Evolutionary conservation across 2,329 filamentous ascomycete genomes (phyloP).

Genomic region (Exophiala aquamarina): DNA sequence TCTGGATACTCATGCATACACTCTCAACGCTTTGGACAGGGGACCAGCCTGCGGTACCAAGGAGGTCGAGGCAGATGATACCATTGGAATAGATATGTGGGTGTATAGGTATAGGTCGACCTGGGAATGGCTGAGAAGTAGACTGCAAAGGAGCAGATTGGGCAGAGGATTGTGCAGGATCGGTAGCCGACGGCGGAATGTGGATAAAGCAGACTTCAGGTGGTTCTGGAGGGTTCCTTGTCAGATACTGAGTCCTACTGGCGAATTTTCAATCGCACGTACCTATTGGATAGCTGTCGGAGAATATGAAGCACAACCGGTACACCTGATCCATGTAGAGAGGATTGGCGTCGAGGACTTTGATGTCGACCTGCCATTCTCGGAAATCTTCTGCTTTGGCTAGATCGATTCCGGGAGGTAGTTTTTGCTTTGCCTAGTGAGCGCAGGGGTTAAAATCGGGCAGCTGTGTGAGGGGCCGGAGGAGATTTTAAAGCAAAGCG

Average conservation of each 20-base stretch:
- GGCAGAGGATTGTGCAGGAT: slow-evolving; percentile 10
- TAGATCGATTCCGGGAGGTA: slow-evolving; percentile 70
- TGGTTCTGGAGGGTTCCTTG: slow-evolving; percentile 61
- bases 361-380: slow-evolving; percentile 90
- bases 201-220: slow-evolving; percentile 89
- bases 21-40: slow-evolving; percentile 97
- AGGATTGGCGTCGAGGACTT: slow-evolving; percentile 85
- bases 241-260: background rate
- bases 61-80: slow-evolving; percentile 94
- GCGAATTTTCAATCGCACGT: slow-evolving; percentile 31
- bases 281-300: slow-evolving; percentile 86
- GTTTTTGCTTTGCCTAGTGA: slow-evolving; percentile 50
- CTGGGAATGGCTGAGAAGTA: slow-evolving; percentile 29
- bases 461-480: background rate
- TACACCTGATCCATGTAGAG: slow-evolving; percentile 79
- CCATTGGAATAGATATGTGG: slow-evolving; percentile 98
- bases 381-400: slow-evolving; percentile 79
- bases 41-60: slow-evolving; percentile 86
- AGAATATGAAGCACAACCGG: slow-evolving; percentile 84
- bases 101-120: slow-evolving; percentile 78
- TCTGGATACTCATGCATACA: slow-evolving; percentile 95
- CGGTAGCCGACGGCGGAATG: slow-evolving; percentile 54
- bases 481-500: slow-evolving; percentile 1
- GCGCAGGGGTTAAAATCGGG: slow-evolving; percentile 1
- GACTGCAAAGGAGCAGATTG: slow-evolving; percentile 9